Base-by-base conservation (phyloP, 169 alveolate species). In the Amoebophrya sp. region DNA sequence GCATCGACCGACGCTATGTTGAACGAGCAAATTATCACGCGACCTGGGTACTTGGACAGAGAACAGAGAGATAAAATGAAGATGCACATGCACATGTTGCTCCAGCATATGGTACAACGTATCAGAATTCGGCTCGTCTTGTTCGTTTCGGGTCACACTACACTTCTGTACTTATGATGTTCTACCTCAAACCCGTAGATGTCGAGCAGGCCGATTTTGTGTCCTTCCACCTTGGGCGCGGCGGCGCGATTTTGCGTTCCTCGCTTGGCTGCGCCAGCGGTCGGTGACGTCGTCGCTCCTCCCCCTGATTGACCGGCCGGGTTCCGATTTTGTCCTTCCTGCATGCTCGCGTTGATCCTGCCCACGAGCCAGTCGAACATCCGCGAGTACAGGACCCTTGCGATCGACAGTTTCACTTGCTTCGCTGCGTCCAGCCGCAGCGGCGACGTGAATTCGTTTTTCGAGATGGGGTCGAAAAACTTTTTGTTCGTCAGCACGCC, bases 321-420 rank as follows among this genome's bases (percentile, higher is more conserved):
- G 18, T 10, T 45, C n/a, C n/a, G n/a, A 45, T 10, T 18, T 45
- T 15, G n/a, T 18, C 23, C 78, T 29, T 23, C 34, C 23, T 58
- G 78, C 78, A 58, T 58, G 78, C 78, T 58, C 48, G 39, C 89
- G 69, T 91, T 91, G 88, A 91, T 91, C 43, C 93, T 48, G 91
- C 91, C 88, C 45, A 91, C 93, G 26, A 91, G 50, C 93, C 93
- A 91, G 87, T 91, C 93, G 50, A 91, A 91, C 88, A 91, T 69
- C 26, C 93, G 91, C 18, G 91, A 89, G 50, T 91, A 91, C 88
- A 13, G 40, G 29, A 16, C 23, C 23, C 78, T 16, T 29, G 78
- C 78, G 78, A 58, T 58, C 39, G 38, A 23, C 78, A 58, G 23
- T 29, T 58, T 58, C 78, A 58, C 78, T 29, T 58, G 78, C 78